Percentiles rank a stretch among this genome's conserved stretches.
Evolutionary conservation across 768 basidiomycete species (phyloP).

Genomic region (Mycena filopes): DNA sequence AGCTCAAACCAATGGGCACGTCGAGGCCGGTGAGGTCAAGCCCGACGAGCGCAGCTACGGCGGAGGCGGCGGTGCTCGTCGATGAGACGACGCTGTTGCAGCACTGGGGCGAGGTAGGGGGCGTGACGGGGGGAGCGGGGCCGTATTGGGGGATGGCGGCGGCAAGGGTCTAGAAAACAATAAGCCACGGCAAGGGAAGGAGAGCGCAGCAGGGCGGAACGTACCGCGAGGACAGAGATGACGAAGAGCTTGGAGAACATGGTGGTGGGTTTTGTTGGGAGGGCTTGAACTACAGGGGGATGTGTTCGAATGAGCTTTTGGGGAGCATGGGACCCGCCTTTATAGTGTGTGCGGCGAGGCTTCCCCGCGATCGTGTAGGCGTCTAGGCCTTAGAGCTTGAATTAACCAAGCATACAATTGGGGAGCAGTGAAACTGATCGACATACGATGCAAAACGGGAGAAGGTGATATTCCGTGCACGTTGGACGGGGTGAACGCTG

Average conservation of each 20-base stretch:
- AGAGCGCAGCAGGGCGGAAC: not conserved
- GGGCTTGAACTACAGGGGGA: conserved; percentile 6
- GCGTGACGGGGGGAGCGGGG: conserved; percentile 10
- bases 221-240: not conserved
- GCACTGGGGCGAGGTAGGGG: conserved; percentile 12
- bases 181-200: not conserved
- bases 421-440: no score
- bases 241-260: conserved; percentile 11
- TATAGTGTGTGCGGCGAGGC: not conserved
- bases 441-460: no score
- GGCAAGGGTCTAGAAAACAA: conserved; percentile 1
- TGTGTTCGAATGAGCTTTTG: conserved; percentile 15
- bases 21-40: conserved; percentile 11
- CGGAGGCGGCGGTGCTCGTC: not conserved
- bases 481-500: no score
- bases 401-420: no score
- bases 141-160: not conserved
- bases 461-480: no score
- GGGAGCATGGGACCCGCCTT: not conserved
- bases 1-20: conserved; percentile 17
- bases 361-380: not conserved
- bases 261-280: not conserved
- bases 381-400: no score
- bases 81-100: not conserved
- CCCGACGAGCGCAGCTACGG: conserved; percentile 3